Base-by-base conservation (phyloP, 352 stramenopile species). In the Phytophthora colocasiae region DNA sequence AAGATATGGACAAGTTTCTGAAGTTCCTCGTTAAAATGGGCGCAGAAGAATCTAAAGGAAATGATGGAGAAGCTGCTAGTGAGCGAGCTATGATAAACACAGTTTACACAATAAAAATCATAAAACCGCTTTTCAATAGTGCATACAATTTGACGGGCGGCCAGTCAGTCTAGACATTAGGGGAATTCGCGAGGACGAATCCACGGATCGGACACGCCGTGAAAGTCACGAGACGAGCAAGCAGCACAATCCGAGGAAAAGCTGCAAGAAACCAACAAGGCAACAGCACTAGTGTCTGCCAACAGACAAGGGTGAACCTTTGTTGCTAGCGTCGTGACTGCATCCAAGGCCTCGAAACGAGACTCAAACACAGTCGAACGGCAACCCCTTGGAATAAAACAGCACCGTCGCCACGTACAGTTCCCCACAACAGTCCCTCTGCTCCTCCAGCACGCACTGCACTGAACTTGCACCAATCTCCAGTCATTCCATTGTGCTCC, bases 231-330 rank as follows among this genome's bases (percentile, higher is more conserved):
- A 4, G 39, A 58, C 50, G 11, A 66, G 32, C 47, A 54, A 66
- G 60, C 36, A 63, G 48, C 38, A 49, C 52, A 55, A 14, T 48
- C 22, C 40, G 34, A 57, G 24, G 53, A 58, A 53, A 66, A 52
- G 47, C 53, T 38, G 17, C 50, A 64, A 46, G 34, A 15, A 60
- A 40, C 14, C 10, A 40, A 58, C 51, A 57, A 32, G 36, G 29
- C 31, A 24, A 60, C 56, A 63, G 29, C 47, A 22, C 15, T 26
- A n/a, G 55, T 39, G 29, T 50, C 57, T 69, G 10, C 66, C 43
- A 66, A 58, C 62, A 40, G 66, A 87, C 81, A 88, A 90, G 81
- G 70, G 48, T 77, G 63, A 90, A 77, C 78, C 81, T 88, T 87
- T 90, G 67, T 90, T 90, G 70, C 63, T 1, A 31, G 2, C 71